Percentiles rank a stretch among this genome's conserved stretches.
phyloP scores from a whole-genome alignment of 2,329 filamentous ascomycete species.

The Neopestalotiopsis rosae region DNA sequence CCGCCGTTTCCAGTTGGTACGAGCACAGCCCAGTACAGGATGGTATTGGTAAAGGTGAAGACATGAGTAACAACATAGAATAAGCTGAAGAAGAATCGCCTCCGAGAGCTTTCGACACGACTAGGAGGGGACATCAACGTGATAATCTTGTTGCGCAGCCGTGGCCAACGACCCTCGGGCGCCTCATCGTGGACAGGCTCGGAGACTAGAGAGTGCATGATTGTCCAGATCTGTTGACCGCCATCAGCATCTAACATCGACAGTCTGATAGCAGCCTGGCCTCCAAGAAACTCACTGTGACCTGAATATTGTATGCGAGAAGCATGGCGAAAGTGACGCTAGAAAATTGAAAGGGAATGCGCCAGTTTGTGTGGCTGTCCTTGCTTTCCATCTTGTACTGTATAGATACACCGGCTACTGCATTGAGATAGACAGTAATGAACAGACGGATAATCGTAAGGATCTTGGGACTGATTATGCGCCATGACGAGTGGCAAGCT shows the following conservation, averaged over 20 bases:
- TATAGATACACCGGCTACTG: slow-evolving; percentile 45
- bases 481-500: slow-evolving; percentile 58
- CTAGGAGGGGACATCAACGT: slow-evolving; percentile 50
- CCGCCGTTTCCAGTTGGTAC: slow-evolving; percentile 44
- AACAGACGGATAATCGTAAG: slow-evolving; percentile 50
- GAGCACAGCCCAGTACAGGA: slow-evolving; percentile 52
- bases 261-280: neutral
- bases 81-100: slow-evolving; percentile 53
- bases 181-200: slow-evolving; percentile 40
- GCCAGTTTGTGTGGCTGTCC: slow-evolving; percentile 44
- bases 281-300: slow-evolving; percentile 44
- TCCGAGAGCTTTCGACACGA: slow-evolving; percentile 43
- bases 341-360: slow-evolving; percentile 55
- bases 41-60: slow-evolving; percentile 54
- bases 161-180: slow-evolving; percentile 33
- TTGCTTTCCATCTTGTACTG: slow-evolving; percentile 51
- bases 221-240: slow-evolving; percentile 52
- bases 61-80: slow-evolving; percentile 54
- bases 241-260: neutral
- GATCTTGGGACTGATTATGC: slow-evolving; percentile 49
- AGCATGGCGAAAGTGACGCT: slow-evolving; percentile 48
- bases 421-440: slow-evolving; percentile 49
- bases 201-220: slow-evolving; percentile 56
- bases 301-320: slow-evolving; percentile 51
- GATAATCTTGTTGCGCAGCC: slow-evolving; percentile 42